These are phyloP conservation scores for Porogramme epimiltina DNA, from an alignment of 1,284 basidiomycete genomes.

Conservation along the genomic window DNA sequence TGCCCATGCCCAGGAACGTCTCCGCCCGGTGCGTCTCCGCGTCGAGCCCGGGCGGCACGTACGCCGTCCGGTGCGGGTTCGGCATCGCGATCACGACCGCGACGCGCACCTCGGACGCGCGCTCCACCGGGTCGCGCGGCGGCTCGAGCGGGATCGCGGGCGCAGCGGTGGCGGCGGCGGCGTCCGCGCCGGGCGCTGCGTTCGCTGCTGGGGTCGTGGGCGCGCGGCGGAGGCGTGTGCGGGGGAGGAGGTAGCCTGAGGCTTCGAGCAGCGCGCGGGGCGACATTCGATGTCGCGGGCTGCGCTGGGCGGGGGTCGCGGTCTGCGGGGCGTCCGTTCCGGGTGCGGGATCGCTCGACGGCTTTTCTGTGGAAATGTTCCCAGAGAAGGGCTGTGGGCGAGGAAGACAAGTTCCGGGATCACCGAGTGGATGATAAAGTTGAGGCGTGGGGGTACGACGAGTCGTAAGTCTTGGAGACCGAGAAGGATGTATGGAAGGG, in stretches of 20 bases:
- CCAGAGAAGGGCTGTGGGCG: conserved; percentile 26
- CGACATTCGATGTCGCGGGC: background rate
- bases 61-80: conserved; percentile 33
- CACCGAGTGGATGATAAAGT: background rate
- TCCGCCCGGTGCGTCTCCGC: conserved; percentile 2
- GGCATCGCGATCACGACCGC: conserved; percentile 69
- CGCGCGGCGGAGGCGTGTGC: conserved; percentile 13
- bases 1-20: conserved; percentile 8
- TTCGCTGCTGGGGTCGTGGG: conserved; percentile 21
- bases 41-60: conserved; percentile 10
- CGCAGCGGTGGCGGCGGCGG: background rate
- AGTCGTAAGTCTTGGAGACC: background rate
- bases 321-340: conserved; percentile 3
- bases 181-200: background rate
- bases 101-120: conserved; percentile 42
- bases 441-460: background rate
- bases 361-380: conserved; percentile 14
- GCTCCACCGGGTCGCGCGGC: conserved; percentile 17
- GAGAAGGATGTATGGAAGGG: background rate
- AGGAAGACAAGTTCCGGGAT: too few species aligned
- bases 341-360: conserved; percentile 9
- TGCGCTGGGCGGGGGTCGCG: background rate
- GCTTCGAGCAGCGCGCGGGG: conserved; percentile 13
- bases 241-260: conserved; percentile 13
- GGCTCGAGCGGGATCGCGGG: conserved; percentile 11